A percentile compares a stretch with the other conserved stretches of the same genome.
Conservation (phyloP, 345 rosid species). For the Odontarrhena argentea region DNA sequence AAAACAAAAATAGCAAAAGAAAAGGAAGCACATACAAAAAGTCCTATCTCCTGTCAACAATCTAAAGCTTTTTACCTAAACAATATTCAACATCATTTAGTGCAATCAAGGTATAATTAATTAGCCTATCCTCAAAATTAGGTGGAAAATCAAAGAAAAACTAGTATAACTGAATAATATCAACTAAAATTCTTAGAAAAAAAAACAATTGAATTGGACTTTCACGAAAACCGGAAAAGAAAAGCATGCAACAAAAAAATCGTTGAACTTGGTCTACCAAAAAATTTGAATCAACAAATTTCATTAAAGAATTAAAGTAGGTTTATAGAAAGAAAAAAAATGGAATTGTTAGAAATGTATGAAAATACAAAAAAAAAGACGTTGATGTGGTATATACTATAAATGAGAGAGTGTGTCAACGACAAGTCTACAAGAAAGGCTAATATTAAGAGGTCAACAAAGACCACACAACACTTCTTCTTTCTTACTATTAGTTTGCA, state of each 20-base stretch:
- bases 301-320: background rate
- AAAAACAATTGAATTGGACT: background rate
- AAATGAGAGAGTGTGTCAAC: constrained; percentile 38
- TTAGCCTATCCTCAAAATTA: background rate
- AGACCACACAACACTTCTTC: constrained; percentile 36
- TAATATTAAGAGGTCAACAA: constrained; percentile 36
- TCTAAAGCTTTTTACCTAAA: too few relatives aligned
- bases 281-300: background rate
- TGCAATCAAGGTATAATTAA: too few relatives aligned
- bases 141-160: background rate
- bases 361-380: constrained; percentile 28
- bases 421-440: constrained; percentile 39
- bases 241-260: background rate
- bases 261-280: constrained; percentile 9
- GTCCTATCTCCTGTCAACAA: too few relatives aligned
- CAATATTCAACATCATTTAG: too few relatives aligned
- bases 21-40: too few relatives aligned
- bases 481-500: constrained; percentile 30
- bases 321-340: background rate
- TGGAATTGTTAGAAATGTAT: constrained; percentile 14
- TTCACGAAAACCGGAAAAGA: background rate
- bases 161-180: background rate
- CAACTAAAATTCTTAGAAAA: constrained; percentile 10
- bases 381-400: too few relatives aligned
- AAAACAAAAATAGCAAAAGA: too few relatives aligned